Evolutionary conservation across 352 stramenopile species (phyloP).

Genomic region (Phytophthora pluvialis): DNA sequence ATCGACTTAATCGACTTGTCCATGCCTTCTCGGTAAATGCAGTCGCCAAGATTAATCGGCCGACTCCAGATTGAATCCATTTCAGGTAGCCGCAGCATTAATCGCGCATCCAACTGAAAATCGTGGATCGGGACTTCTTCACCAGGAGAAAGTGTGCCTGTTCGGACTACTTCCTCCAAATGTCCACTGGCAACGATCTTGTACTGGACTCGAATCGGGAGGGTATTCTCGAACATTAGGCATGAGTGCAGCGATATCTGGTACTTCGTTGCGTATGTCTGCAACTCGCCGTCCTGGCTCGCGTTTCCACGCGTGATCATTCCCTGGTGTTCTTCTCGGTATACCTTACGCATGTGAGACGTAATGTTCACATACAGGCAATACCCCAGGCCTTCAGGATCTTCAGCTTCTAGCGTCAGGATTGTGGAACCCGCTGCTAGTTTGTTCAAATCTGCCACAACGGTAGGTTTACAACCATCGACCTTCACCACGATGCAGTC

Average conservation of each 20-base stretch:
- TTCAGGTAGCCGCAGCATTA: slow-evolving; percentile 79
- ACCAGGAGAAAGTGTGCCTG: slow-evolving; percentile 78
- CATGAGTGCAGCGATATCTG: slow-evolving; percentile 87
- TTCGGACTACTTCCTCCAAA: slow-evolving; percentile 45
- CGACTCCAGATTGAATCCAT: slow-evolving; percentile 89
- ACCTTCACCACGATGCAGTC: slow-evolving; percentile 89
- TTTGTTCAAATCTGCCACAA: slow-evolving; percentile 75
- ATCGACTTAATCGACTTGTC: slow-evolving; percentile 67
- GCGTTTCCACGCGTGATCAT: slow-evolving; percentile 67
- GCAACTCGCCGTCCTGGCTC: slow-evolving; percentile 54
- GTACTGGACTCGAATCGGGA: slow-evolving; percentile 88
- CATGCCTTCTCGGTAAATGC: slow-evolving; percentile 85
- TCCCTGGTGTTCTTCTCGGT: slow-evolving; percentile 86
- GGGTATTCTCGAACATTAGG: slow-evolving; percentile 87
- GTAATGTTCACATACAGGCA: slow-evolving; percentile 88
- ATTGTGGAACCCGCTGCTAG: slow-evolving; percentile 70
- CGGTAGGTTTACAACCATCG: slow-evolving; percentile 82
- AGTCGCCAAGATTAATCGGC: slow-evolving; percentile 74
- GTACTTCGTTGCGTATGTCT: slow-evolving; percentile 89
- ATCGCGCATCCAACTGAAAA: slow-evolving; percentile 77
- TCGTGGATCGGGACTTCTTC: slow-evolving; percentile 87
- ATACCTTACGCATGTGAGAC: slow-evolving; percentile 87
- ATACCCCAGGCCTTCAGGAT: slow-evolving; percentile 63
- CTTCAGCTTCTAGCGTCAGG: slow-evolving; percentile 72
- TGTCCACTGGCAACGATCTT: slow-evolving; percentile 55